Conservation (phyloP, 2,329 filamentous ascomycete genomes). For the Decorospora gaudefroyi region DNA sequence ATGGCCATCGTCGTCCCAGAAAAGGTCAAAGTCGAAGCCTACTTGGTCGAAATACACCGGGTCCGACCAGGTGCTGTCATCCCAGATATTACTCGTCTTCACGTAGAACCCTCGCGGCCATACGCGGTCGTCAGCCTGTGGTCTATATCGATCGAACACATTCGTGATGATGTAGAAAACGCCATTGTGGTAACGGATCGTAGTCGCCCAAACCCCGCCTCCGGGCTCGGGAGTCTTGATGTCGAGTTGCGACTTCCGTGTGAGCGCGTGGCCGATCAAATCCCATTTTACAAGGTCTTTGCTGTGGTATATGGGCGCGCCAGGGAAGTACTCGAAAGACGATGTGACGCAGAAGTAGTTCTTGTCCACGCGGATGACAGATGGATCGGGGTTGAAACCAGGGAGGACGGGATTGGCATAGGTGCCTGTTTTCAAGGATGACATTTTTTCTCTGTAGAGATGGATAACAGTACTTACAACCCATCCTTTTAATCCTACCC, state of each 20-base stretch:
- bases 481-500: too few relatives aligned
- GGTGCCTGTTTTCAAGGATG: background rate
- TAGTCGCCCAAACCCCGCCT: constrained; percentile 29
- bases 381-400: constrained; percentile 58
- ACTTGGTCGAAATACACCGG: constrained; percentile 32
- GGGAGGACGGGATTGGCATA: constrained; percentile 12
- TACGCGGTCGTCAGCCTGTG: constrained; percentile 39
- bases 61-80: constrained; percentile 26
- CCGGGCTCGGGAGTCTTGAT: constrained; percentile 34
- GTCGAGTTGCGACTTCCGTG: constrained; percentile 46
- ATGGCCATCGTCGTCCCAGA: constrained; percentile 61
- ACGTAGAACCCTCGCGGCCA: constrained; percentile 57
- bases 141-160: constrained; percentile 33
- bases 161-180: constrained; percentile 29
- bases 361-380: constrained; percentile 49
- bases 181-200: constrained; percentile 24
- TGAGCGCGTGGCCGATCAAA: constrained; percentile 48
- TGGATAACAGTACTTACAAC: too few relatives aligned
- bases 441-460: background rate
- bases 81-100: constrained; percentile 26
- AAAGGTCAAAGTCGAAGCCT: constrained; percentile 40
- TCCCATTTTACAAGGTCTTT: constrained; percentile 58
- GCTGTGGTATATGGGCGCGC: constrained; percentile 57
- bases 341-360: constrained; percentile 57
- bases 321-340: constrained; percentile 59